Percentiles rank a stretch among this genome's conserved stretches.
These are phyloP conservation scores for Pseudonectria buxi DNA, from an alignment of 2,329 filamentous ascomycete species.

Conservation along the genomic window DNA sequence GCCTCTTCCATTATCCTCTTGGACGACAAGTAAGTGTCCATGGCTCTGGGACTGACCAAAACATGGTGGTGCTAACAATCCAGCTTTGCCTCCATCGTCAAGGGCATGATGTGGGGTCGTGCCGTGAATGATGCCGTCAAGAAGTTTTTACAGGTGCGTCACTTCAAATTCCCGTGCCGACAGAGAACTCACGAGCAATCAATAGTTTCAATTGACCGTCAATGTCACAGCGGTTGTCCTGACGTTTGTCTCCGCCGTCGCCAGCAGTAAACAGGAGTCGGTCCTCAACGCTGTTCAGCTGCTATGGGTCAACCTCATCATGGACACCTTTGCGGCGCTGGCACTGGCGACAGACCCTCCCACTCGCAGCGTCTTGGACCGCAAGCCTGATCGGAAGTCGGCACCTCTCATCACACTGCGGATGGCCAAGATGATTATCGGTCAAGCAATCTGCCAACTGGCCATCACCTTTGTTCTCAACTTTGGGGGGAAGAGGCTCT, in stretches of 20 bases:
- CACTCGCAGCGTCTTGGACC: conserved; percentile 49
- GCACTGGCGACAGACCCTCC: conserved; percentile 59
- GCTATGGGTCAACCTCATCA: conserved; percentile 58
- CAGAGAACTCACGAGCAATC: neutral
- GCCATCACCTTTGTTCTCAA: conserved; percentile 52
- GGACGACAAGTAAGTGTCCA: conserved; percentile 43
- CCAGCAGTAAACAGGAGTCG: conserved; percentile 41
- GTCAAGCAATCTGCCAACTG: conserved; percentile 55
- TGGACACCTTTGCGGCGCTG: conserved; percentile 58
- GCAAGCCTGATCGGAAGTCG: conserved; percentile 52
- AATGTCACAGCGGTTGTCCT: conserved; percentile 56
- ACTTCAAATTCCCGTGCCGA: neutral
- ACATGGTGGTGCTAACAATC: conserved; percentile 4
- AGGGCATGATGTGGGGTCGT: conserved; percentile 56
- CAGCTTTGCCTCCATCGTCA: conserved; percentile 49
- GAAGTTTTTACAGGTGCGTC: conserved; percentile 51
- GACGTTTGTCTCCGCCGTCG: conserved; percentile 52
- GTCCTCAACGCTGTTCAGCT: conserved; percentile 55
- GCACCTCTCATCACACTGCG: conserved; percentile 64
- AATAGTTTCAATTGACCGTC: conserved; percentile 54
- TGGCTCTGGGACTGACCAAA: neutral
- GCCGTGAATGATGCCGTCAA: conserved; percentile 57
- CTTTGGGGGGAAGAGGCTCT: conserved; percentile 51
- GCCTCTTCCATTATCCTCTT: conserved; percentile 56
- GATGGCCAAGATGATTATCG: conserved; percentile 61